phyloP scores from a whole-genome alignment of 768 basidiomycete species.

The Trametes maxima region DNA sequence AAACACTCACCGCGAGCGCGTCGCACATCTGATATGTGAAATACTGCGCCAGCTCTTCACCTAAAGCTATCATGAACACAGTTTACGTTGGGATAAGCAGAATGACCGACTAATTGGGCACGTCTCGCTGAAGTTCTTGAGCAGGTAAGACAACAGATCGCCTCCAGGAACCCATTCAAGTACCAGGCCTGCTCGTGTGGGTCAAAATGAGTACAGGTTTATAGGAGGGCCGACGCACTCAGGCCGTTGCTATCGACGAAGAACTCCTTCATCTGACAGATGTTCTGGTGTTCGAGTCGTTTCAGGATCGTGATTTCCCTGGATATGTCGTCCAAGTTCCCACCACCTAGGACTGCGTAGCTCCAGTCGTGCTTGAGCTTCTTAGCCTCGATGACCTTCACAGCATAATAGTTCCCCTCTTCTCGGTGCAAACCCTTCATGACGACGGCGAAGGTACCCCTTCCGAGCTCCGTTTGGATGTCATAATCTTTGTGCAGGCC shows the following conservation, averaged over 20 bases:
- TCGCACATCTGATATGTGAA: conserved; percentile 87
- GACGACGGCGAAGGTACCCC: conserved; percentile 91
- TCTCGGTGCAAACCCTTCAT: conserved; percentile 74
- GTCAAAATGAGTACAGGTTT: conserved; percentile 33
- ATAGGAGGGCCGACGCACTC: conserved; percentile 45
- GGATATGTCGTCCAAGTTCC: conserved; percentile 3
- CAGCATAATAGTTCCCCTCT: conserved; percentile 77
- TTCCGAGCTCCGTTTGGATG: conserved; percentile 72
- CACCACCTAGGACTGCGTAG: conserved; percentile 10
- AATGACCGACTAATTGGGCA: conserved; percentile 53
- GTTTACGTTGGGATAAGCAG: not conserved
- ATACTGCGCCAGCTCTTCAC: conserved; percentile 59
- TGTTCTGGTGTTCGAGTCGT: conserved; percentile 75
- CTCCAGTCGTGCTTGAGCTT: conserved; percentile 41
- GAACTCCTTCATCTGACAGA: conserved; percentile 77
- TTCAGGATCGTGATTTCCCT: conserved; percentile 82
- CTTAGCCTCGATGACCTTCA: conserved; percentile 78
- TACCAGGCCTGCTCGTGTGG: conserved; percentile 63
- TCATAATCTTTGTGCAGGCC: conserved; percentile 72
- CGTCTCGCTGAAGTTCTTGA: conserved; percentile 44
- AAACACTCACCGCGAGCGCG: conserved; percentile 64
- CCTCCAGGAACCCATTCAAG: conserved; percentile 87
- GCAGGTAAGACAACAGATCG: conserved; percentile 84
- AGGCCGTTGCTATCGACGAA: conserved; percentile 66
- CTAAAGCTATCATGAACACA: conserved; percentile 33